These are phyloP conservation scores for Nymphaea colorata DNA, from an alignment of 164 flowering plant genomes.

Conservation along the genomic window DNA sequence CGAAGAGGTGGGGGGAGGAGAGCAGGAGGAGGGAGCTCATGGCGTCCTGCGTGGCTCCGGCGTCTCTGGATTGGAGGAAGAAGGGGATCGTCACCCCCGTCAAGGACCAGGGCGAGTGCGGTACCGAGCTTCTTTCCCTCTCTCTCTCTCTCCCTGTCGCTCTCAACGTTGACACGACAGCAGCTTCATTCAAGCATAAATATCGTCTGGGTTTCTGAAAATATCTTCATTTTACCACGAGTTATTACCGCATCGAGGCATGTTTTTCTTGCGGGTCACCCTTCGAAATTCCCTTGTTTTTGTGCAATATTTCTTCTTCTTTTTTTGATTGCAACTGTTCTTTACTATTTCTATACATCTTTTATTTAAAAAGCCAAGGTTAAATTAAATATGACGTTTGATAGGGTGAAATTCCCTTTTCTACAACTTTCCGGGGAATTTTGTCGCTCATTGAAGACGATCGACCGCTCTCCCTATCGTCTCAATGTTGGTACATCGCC, in stretches of 20 bases:
- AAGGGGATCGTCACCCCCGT: constrained; percentile 14
- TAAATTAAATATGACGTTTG: no score
- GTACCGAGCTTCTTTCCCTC: neutral
- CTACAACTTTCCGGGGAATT: no score
- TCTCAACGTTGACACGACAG: neutral
- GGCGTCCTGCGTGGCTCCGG: constrained; percentile 31
- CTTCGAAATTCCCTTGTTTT: no score
- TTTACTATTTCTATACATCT: no score
- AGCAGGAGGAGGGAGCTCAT: neutral
- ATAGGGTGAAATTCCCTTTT: no score
- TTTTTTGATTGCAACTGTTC: no score
- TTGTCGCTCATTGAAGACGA: no score
- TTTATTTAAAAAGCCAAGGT: no score
- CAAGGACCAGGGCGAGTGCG: neutral
- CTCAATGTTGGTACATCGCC: no score
- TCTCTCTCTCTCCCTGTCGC: neutral
- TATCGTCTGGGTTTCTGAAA: no score
- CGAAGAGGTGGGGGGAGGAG: constrained; percentile 4
- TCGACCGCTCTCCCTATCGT: no score
- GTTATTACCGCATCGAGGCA: neutral
- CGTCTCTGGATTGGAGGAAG: constrained; percentile 65
- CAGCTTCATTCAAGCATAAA: neutral
- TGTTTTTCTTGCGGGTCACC: neutral
- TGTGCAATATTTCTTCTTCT: no score
- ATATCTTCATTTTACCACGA: neutral